Evolutionary conservation across 768 basidiomycete species (phyloP).

Genomic region (Strobilomyces confusus): DNA sequence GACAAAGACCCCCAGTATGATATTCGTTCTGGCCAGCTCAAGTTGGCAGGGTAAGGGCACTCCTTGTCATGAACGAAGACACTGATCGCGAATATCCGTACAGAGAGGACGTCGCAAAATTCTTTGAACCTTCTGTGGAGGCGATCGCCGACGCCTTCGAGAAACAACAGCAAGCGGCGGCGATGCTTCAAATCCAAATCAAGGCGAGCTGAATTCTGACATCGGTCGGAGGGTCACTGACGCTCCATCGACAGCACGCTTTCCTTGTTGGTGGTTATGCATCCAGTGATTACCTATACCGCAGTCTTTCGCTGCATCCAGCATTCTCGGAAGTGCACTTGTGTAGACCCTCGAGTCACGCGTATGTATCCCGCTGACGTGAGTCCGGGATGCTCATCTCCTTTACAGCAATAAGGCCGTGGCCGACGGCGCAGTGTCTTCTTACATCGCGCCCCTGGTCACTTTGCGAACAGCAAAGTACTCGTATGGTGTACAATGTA

Average conservation of each 20-base stretch:
- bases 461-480: conserved; percentile 39
- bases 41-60: conserved; percentile 31
- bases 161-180: conserved; percentile 19
- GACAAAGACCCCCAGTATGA: conserved; percentile 29
- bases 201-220: conserved; percentile 2
- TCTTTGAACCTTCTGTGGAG: conserved; percentile 42
- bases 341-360: conserved; percentile 40
- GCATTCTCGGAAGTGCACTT: conserved; percentile 2
- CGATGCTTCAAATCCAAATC: conserved; percentile 20
- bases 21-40: conserved; percentile 36
- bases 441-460: conserved; percentile 44
- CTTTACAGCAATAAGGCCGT: conserved; percentile 30
- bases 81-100: too few species aligned
- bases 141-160: conserved; percentile 32
- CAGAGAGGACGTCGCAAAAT: conserved; percentile 28
- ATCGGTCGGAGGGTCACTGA: too few species aligned
- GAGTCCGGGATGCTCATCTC: not conserved
- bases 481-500: conserved; percentile 36
- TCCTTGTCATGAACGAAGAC: too few species aligned
- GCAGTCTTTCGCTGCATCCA: conserved; percentile 32
- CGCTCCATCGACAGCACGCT: conserved; percentile 13
- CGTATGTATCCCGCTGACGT: conserved; percentile 29
- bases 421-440: conserved; percentile 11
- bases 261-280: conserved; percentile 51
- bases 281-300: conserved; percentile 43